These are phyloP conservation scores for Cylindrodendrum hubeiense DNA, from an alignment of 2,329 filamentous ascomycete genomes.

Conservation along the genomic window DNA sequence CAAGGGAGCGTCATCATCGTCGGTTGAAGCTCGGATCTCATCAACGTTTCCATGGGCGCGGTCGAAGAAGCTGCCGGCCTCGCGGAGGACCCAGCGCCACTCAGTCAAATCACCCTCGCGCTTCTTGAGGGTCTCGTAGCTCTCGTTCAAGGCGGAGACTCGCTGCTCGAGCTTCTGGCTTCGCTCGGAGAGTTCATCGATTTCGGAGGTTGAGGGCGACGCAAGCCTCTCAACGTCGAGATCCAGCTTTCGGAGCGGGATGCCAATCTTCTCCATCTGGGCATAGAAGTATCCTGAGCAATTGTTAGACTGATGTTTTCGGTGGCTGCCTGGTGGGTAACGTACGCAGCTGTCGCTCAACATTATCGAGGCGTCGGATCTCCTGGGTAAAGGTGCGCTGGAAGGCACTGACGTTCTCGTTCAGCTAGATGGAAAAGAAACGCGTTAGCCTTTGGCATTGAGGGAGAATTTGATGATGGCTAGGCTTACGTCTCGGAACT, in stretches of 20 bases:
- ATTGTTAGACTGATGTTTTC: slow-evolving; percentile 45
- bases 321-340: slow-evolving; percentile 44
- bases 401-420: slow-evolving; percentile 92
- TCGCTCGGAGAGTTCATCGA: slow-evolving; percentile 93
- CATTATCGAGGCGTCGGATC: slow-evolving; percentile 96
- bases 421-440: slow-evolving; percentile 72
- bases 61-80: slow-evolving; percentile 98
- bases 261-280: slow-evolving; percentile 94
- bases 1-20: slow-evolving; percentile 92
- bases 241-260: slow-evolving; percentile 89
- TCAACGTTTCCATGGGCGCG: slow-evolving; percentile 96
- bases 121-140: slow-evolving; percentile 98
- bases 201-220: slow-evolving; percentile 91
- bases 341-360: slow-evolving; percentile 95
- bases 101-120: slow-evolving; percentile 96
- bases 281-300: slow-evolving; percentile 86
- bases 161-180: slow-evolving; percentile 93
- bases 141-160: slow-evolving; percentile 92
- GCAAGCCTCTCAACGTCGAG: slow-evolving; percentile 90
- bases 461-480: slow-evolving; percentile 33
- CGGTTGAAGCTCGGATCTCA: slow-evolving; percentile 91
- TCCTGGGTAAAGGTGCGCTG: slow-evolving; percentile 98
- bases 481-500: slow-evolving; percentile 91
- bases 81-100: slow-evolving; percentile 97
- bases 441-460: slow-evolving; percentile 31